A percentile compares a stretch with the other conserved stretches of the same genome.
Evolutionary conservation across 192 early-diverging fungal genomes (phyloP).

Genomic region (Backusella tarrabulga): DNA sequence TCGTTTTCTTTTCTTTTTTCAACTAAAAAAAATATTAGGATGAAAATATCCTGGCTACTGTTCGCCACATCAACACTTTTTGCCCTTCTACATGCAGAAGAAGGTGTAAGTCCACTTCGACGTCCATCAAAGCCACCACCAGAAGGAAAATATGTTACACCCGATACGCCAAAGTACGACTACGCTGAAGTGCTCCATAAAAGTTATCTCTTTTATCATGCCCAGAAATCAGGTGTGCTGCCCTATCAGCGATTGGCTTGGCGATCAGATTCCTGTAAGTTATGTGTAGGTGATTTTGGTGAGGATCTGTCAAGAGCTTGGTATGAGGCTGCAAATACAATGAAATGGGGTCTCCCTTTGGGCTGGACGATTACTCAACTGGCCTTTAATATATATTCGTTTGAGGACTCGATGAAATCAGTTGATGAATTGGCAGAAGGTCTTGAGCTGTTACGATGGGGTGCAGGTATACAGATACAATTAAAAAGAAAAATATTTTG

Average conservation of each 20-base stretch:
- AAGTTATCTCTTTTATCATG: conserved; percentile 50
- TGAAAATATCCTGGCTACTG: not conserved
- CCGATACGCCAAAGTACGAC: conserved; percentile 43
- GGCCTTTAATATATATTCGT: conserved; percentile 48
- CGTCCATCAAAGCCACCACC: conserved; percentile 39
- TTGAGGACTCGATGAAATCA: conserved; percentile 40
- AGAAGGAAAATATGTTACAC: conserved; percentile 38
- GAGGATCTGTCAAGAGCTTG: conserved; percentile 52
- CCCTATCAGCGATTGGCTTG: conserved; percentile 53
- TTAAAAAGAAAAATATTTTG: too few relatives aligned
- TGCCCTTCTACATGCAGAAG: not conserved
- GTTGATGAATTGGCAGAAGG: conserved; percentile 41
- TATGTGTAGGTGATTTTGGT: conserved; percentile 48
- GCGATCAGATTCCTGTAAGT: conserved; percentile 49
- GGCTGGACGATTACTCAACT: conserved; percentile 45
- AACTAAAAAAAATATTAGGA: not conserved
- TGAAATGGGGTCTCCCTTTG: conserved; percentile 59
- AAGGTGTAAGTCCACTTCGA: conserved; percentile 24
- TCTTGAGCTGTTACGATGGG: conserved; percentile 37
- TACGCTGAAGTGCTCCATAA: conserved; percentile 53
- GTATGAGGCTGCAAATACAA: conserved; percentile 61
- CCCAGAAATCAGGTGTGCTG: conserved; percentile 48
- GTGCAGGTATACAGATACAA: conserved; percentile 25
- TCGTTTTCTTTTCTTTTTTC: not conserved
- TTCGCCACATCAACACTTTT: not conserved